Percentiles rank a stretch among this genome's conserved stretches.
Evolutionary conservation across 805 yeast species (phyloP).

Genomic region (Zygoascus bituminiphila): DNA sequence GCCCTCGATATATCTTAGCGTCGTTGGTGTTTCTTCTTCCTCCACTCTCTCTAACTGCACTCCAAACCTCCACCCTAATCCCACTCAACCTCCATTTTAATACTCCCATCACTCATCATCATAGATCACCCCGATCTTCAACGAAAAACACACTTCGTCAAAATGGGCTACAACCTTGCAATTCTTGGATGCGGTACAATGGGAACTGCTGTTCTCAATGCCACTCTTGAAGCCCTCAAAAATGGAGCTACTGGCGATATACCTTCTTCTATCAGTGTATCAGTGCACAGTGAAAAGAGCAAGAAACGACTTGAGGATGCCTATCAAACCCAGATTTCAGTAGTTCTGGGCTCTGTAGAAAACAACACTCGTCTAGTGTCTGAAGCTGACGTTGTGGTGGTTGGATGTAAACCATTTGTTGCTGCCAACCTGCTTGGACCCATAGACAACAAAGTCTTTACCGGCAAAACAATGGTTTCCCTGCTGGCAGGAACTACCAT

Average conservation of each 20-base stretch:
- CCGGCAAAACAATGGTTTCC: conserved; percentile 60
- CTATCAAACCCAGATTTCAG: conserved; percentile 46
- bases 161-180: conserved; percentile 44
- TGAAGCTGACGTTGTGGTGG: conserved; percentile 58
- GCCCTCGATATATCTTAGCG: too few relatives aligned
- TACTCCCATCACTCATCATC: too few relatives aligned
- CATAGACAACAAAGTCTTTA: conserved; percentile 36
- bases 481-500: conserved; percentile 91
- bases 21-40: too few relatives aligned
- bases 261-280: conserved; percentile 70
- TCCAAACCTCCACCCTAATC: too few relatives aligned
- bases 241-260: conserved; percentile 23
- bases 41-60: too few relatives aligned
- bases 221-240: conserved; percentile 47
- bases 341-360: conserved; percentile 28
- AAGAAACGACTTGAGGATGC: conserved; percentile 40
- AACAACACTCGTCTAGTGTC: conserved; percentile 51
- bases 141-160: conserved; percentile 4
- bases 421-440: conserved; percentile 52
- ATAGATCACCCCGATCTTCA: too few relatives aligned
- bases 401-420: conserved; percentile 86
- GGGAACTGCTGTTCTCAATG: conserved; percentile 88
- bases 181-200: conserved; percentile 91
- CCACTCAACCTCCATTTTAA: too few relatives aligned
- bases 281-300: conserved; percentile 53